Conservation (phyloP, 306 rosid species). For the Oxytropis ochrocephala region DNA sequence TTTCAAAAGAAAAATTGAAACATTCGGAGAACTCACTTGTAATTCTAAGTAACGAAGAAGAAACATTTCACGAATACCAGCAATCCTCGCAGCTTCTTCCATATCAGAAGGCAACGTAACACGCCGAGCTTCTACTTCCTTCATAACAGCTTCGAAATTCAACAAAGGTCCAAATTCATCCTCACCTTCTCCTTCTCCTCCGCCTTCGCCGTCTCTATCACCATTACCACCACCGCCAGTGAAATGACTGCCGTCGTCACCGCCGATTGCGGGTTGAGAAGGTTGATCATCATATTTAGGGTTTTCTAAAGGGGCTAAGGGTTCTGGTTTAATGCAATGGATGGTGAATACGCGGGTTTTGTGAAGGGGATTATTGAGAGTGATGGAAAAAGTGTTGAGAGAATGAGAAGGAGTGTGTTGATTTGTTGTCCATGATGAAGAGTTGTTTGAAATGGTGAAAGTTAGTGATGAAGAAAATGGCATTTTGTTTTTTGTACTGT, state of each 20-base stretch:
- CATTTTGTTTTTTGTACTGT: conserved; percentile 42
- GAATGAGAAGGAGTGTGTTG: conserved; percentile 9
- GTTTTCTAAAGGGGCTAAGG: conserved; percentile 6
- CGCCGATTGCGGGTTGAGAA: conserved; percentile 18
- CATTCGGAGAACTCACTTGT: conserved; percentile 38
- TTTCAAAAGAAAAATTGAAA: neutral
- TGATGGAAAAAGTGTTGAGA: neutral
- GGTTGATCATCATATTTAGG: neutral
- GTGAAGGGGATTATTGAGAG: neutral
- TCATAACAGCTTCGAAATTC: conserved; percentile 62
- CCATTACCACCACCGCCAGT: conserved; percentile 10
- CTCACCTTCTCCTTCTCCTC: conserved; percentile 39
- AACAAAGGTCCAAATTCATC: conserved; percentile 69
- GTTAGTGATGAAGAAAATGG: conserved; percentile 24
- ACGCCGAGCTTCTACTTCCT: conserved; percentile 59
- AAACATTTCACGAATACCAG: conserved; percentile 62
- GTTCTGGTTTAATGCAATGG: conserved; percentile 31
- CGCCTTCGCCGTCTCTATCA: conserved; percentile 25
- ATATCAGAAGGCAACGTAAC: conserved; percentile 66
- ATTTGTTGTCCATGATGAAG: conserved; percentile 7
- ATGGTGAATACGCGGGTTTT: conserved; percentile 14
- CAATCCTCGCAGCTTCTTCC: conserved; percentile 66
- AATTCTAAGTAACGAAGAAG: conserved; percentile 69
- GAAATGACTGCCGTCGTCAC: neutral
- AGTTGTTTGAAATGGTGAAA: conserved; percentile 22